Conservation (phyloP, 371 early-diverging fungal species). For the Rhizopus sp. region DNA sequence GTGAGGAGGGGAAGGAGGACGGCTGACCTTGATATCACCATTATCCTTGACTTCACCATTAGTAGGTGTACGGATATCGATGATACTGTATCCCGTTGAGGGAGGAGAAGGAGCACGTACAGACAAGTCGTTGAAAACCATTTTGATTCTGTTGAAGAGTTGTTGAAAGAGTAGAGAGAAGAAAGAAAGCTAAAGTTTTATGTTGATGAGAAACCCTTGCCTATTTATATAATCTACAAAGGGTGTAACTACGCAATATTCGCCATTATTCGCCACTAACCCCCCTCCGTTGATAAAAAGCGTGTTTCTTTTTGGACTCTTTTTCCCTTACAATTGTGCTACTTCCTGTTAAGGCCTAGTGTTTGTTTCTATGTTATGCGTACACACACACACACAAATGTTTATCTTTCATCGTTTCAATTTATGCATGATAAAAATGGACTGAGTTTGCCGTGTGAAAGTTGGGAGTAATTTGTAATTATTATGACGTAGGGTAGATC, state of each 20-base stretch:
- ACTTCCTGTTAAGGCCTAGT: too few relatives aligned
- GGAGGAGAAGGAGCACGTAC: slow-evolving; percentile 24
- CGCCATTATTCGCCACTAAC: background rate
- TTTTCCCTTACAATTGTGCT: too few relatives aligned
- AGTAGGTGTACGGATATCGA: slow-evolving; percentile 35
- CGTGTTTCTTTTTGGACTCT: too few relatives aligned
- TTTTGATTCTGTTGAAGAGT: slow-evolving; percentile 27
- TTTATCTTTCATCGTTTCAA: too few relatives aligned
- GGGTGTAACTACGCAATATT: background rate
- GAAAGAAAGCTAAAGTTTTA: background rate
- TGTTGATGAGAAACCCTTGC: background rate
- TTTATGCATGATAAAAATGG: too few relatives aligned
- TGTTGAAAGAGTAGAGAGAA: slow-evolving; percentile 1
- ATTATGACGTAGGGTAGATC: too few relatives aligned
- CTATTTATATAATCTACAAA: background rate
- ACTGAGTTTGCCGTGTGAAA: too few relatives aligned
- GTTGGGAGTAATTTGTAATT: too few relatives aligned
- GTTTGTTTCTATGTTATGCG: too few relatives aligned
- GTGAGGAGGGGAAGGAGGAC: slow-evolving; percentile 26
- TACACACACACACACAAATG: too few relatives aligned
- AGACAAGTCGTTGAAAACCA: slow-evolving; percentile 11
- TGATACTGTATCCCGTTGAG: slow-evolving; percentile 39
- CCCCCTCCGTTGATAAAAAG: too few relatives aligned
- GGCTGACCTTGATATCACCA: background rate
- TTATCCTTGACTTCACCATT: background rate